Base-by-base conservation (phyloP, 345 rosid genomes). In the Cochlearia excelsa region DNA sequence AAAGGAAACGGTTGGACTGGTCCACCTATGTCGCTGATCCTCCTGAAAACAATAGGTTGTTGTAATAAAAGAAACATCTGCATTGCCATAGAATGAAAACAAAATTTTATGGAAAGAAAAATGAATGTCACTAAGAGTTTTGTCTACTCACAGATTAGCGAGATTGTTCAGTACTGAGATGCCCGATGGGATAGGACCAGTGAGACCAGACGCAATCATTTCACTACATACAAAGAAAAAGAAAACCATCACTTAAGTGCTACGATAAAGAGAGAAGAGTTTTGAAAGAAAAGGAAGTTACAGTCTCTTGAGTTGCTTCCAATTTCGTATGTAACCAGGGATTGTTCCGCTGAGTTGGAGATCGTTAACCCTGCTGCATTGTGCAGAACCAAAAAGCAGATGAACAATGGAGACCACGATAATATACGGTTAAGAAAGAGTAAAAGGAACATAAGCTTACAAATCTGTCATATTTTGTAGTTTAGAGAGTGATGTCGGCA, bases 281-380 rank as follows among this genome's bases (percentile, higher is more conserved):
- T 35, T 23, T 16, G 37, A 28, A 26, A 26, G 53, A 51, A 52
- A 44, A 26, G 16, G 50, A 65, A 56, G 57, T 74, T 75, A 84
- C 91, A 84, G 69, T 75, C 82, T 82, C 7, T 2, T 3, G 51
- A 84, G 80, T 27, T 75, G 46, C 59, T 58, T 72, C 91, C 87
- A 84, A 3, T 65, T 75, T 51, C 31, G 64, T 47, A 84, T 59
- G 69, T 73, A 79, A 38, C 57, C 59, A 5, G 91, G 91, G 51
- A 84, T 75, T 5, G 23, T 64, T 65, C 87, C 91, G 10, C 6
- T 80, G 69, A 84, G 76, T 50, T 66, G 79, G 72, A 82, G 83
- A 61, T 84, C 91, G 56, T 75, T 82, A 56, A 84, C 77, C 68
- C 84, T 72, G 9, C 91, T 84, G 85, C 81, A 74, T 49, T 39